Evolutionary conservation across 352 stramenopile genomes (phyloP).

Genomic region (Phytopythium chamaehyphon): DNA sequence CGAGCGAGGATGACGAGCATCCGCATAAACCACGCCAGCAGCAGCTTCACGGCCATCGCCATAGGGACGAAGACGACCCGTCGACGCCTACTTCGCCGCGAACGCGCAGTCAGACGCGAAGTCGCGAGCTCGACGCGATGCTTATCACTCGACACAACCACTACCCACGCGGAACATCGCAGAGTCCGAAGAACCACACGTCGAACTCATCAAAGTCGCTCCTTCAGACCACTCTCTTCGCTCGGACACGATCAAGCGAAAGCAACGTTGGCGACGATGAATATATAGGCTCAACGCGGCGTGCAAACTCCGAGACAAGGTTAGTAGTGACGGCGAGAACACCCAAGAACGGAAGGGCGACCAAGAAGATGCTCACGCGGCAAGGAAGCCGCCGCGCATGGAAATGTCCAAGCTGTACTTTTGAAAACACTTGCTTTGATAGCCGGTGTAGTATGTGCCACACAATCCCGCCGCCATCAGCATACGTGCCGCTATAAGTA

Average conservation of each 20-base stretch:
- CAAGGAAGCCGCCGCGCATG: slow-evolving; percentile 35
- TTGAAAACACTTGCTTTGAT: slow-evolving; percentile 74
- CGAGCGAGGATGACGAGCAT: slow-evolving; percentile 1
- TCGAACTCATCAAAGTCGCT: slow-evolving; percentile 20
- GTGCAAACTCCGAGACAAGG: background rate
- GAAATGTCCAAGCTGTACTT: slow-evolving; percentile 61
- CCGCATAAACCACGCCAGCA: background rate
- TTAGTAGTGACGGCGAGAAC: background rate
- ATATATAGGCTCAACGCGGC: background rate
- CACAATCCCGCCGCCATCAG: slow-evolving; percentile 20
- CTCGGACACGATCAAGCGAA: background rate
- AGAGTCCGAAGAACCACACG: slow-evolving; percentile 24
- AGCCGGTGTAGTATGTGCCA: slow-evolving; percentile 66
- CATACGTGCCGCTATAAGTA: slow-evolving; percentile 13
- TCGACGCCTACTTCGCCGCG: background rate
- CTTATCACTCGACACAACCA: slow-evolving; percentile 18
- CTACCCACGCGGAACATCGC: slow-evolving; percentile 28
- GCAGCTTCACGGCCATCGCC: background rate
- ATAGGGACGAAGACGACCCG: background rate
- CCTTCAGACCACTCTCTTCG: slow-evolving; percentile 35
- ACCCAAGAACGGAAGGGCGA: background rate
- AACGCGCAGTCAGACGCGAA: slow-evolving; percentile 3
- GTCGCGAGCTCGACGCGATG: background rate
- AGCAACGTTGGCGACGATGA: background rate
- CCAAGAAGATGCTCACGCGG: slow-evolving; percentile 31